phyloP scores from a whole-genome alignment of 176 grass and related monocot genomes.

The Ensete glaucum region DNA sequence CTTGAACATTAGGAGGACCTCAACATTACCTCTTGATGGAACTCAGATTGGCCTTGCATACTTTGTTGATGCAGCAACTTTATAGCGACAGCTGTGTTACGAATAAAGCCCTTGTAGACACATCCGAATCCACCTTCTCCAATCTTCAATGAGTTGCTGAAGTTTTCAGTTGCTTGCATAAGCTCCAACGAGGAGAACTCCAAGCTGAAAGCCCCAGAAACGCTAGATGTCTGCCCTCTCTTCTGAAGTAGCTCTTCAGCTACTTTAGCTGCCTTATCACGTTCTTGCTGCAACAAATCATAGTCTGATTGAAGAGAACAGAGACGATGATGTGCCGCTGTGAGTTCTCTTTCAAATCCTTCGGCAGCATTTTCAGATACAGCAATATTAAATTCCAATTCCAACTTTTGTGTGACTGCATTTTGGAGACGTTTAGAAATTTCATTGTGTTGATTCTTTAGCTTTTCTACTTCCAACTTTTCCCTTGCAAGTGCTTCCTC shows the following conservation, averaged over 20 bases:
- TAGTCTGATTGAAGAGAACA: constrained; percentile 33
- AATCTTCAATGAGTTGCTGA: constrained; percentile 40
- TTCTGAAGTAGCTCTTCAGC: constrained; percentile 22
- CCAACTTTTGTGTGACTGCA: constrained; percentile 25
- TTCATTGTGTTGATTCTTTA: constrained; percentile 25
- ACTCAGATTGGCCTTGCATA: constrained; percentile 27
- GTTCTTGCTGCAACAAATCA: constrained; percentile 30
- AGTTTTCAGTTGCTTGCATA: constrained; percentile 35
- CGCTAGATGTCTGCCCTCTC: neutral
- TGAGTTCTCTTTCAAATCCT: constrained; percentile 33
- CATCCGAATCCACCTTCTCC: constrained; percentile 35
- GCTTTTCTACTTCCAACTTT: constrained; percentile 35
- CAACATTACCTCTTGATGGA: constrained; percentile 58
- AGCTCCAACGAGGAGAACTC: constrained; percentile 46
- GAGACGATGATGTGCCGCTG: constrained; percentile 24
- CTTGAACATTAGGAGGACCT: neutral
- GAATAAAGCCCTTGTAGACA: constrained; percentile 50
- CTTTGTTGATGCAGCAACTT: constrained; percentile 42
- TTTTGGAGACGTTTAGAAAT: constrained; percentile 29
- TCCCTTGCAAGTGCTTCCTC: constrained; percentile 28
- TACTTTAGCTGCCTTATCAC: constrained; percentile 27
- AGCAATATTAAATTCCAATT: constrained; percentile 25
- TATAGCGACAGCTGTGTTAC: constrained; percentile 48
- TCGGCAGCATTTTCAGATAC: constrained; percentile 30
- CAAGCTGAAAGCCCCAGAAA: constrained; percentile 20